Conservation (phyloP, 1,284 basidiomycete genomes). For the Boletus smithii region DNA sequence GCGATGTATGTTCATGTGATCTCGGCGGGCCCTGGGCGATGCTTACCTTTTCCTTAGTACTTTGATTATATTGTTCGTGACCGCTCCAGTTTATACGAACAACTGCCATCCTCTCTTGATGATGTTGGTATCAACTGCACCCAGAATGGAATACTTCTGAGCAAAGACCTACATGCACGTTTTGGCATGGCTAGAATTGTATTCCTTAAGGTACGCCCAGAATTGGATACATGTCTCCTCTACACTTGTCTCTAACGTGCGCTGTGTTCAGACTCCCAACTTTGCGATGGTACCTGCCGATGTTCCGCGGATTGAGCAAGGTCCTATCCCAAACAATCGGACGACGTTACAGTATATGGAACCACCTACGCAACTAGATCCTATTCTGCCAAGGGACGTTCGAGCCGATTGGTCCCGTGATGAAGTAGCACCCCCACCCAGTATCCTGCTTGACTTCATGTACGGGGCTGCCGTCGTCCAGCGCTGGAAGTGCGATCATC, state of each 20-base stretch:
- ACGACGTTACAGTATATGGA: background rate
- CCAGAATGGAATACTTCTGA: background rate
- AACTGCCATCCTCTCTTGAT: background rate
- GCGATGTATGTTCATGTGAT: background rate
- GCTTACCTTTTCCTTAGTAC: slow-evolving; percentile 2
- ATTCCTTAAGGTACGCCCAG: background rate
- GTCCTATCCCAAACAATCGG: background rate
- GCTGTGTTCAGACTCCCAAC: background rate
- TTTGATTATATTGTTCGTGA: background rate
- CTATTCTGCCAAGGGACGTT: background rate
- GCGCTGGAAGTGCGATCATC: too few relatives aligned
- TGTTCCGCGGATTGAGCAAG: background rate
- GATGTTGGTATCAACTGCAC: background rate
- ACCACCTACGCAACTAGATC: background rate
- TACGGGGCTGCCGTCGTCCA: too few relatives aligned
- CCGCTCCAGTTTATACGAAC: background rate
- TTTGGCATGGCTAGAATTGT: background rate
- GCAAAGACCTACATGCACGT: background rate
- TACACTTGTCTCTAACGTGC: background rate
- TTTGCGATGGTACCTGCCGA: background rate
- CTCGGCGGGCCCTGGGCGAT: background rate
- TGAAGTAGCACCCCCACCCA: too few relatives aligned
- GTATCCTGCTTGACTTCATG: too few relatives aligned
- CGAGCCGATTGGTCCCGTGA: too few relatives aligned
- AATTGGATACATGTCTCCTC: background rate